phyloP scores from a whole-genome alignment of 2,329 filamentous ascomycete species.

The Hirsutella minnesotensis region DNA sequence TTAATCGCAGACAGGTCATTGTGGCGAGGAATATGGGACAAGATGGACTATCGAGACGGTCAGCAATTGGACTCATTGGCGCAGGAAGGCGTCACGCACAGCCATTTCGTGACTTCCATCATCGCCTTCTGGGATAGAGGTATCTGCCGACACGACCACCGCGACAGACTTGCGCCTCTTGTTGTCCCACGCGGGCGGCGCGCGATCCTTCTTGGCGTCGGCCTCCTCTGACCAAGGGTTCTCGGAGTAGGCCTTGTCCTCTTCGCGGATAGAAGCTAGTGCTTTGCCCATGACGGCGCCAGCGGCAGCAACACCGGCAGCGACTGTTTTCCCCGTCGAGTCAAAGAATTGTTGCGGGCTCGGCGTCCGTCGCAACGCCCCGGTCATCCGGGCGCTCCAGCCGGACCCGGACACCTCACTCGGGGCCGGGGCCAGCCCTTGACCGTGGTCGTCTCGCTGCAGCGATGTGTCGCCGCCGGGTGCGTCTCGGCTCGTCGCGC shows the following conservation, averaged over 20 bases:
- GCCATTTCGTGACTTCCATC: slow-evolving; percentile 63
- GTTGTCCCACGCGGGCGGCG: slow-evolving; percentile 17
- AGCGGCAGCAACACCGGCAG: slow-evolving; percentile 70
- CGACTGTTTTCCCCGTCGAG: slow-evolving; percentile 68
- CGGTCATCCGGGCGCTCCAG: slow-evolving; percentile 69
- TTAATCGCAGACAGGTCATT: slow-evolving; percentile 62
- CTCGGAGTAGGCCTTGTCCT: slow-evolving; percentile 73
- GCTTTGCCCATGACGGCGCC: slow-evolving; percentile 74
- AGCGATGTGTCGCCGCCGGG: slow-evolving; percentile 22
- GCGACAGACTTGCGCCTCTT: slow-evolving; percentile 68
- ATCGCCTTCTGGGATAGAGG: slow-evolving; percentile 46
- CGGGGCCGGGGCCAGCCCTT: slow-evolving; percentile 21
- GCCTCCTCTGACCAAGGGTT: slow-evolving; percentile 89
- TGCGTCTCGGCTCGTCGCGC: slow-evolving; percentile 24
- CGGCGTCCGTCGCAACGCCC: slow-evolving; percentile 67
- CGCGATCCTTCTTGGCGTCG: slow-evolving; percentile 47
- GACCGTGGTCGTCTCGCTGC: slow-evolving; percentile 28
- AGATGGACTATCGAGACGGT: slow-evolving; percentile 50
- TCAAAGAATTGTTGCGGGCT: slow-evolving; percentile 85
- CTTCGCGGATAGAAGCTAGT: slow-evolving; percentile 71
- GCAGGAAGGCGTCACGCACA: slow-evolving; percentile 41
- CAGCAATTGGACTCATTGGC: not conserved
- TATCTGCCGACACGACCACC: slow-evolving; percentile 76
- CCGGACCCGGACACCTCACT: slow-evolving; percentile 30
- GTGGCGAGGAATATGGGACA: slow-evolving; percentile 75